A percentile compares a stretch with the other conserved stretches of the same genome.
phyloP scores from a whole-genome alignment of 768 basidiomycete genomes.

The Crepidotus variabilis region DNA sequence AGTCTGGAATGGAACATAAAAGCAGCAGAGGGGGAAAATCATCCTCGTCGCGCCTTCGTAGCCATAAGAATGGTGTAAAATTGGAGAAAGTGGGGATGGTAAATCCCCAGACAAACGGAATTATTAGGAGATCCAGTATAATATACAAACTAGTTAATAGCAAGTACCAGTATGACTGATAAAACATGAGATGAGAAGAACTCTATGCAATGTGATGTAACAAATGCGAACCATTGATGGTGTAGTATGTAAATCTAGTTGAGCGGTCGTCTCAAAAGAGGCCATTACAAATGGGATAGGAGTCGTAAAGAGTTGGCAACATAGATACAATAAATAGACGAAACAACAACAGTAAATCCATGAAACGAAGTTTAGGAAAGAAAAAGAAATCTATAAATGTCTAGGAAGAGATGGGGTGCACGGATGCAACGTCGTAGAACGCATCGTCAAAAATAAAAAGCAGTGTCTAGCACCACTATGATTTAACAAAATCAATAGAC shows the following conservation, averaged over 20 bases:
- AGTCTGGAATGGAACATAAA: too few relatives aligned
- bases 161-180: too few relatives aligned
- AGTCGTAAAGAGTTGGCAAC: not conserved
- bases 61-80: too few relatives aligned
- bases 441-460: not conserved
- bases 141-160: too few relatives aligned
- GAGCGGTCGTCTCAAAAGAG: not conserved
- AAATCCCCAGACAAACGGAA: too few relatives aligned
- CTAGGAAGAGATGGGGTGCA: not conserved
- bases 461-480: not conserved
- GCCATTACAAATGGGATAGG: not conserved
- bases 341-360: not conserved
- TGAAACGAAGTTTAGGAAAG: slow-evolving; percentile 1
- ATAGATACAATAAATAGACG: slow-evolving; percentile 7
- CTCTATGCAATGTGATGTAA: not conserved
- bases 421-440: too few relatives aligned
- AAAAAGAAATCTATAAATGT: not conserved
- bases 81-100: too few relatives aligned
- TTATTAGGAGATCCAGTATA: too few relatives aligned
- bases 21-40: too few relatives aligned
- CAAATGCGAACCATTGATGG: not conserved
- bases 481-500: slow-evolving; percentile 13
- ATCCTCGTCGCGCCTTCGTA: too few relatives aligned
- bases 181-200: too few relatives aligned
- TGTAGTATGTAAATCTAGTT: not conserved